Evolutionary conservation across 1,139 yeast genomes (phyloP).

Genomic region (Zygosaccharomyces pseudobailii): DNA sequence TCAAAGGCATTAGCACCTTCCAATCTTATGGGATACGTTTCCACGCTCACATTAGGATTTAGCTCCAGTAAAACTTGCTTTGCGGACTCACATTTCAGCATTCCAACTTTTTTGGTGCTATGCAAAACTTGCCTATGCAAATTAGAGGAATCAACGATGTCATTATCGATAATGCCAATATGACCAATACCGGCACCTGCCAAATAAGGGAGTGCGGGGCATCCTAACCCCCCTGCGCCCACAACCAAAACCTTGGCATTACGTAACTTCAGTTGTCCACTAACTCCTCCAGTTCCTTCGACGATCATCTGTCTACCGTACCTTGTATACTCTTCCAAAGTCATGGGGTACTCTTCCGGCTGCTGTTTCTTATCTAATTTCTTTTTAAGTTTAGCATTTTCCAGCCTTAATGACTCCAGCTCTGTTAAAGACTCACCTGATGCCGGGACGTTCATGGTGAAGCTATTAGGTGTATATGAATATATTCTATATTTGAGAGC

Average conservation of each 20-base stretch:
- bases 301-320: slow-evolving; percentile 97
- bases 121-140: slow-evolving; percentile 88
- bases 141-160: slow-evolving; percentile 76
- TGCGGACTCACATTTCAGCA: slow-evolving; percentile 76
- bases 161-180: slow-evolving; percentile 85
- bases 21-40: slow-evolving; percentile 50
- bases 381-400: slow-evolving; percentile 24
- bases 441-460: slow-evolving; percentile 6
- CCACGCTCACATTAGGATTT: slow-evolving; percentile 63
- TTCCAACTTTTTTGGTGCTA: slow-evolving; percentile 59
- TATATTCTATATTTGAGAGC: no score
- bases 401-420: slow-evolving; percentile 23
- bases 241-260: slow-evolving; percentile 61
- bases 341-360: slow-evolving; percentile 18
- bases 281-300: slow-evolving; percentile 41
- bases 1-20: slow-evolving; percentile 56
- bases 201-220: slow-evolving; percentile 82
- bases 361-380: slow-evolving; percentile 12
- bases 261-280: slow-evolving; percentile 57
- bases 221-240: slow-evolving; percentile 97
- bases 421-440: slow-evolving; percentile 16
- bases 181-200: slow-evolving; percentile 86
- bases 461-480: not conserved
- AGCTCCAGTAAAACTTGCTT: slow-evolving; percentile 44
- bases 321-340: slow-evolving; percentile 62